phyloP scores from a whole-genome alignment of 441 rosid species.

The Erodium texanum region DNA sequence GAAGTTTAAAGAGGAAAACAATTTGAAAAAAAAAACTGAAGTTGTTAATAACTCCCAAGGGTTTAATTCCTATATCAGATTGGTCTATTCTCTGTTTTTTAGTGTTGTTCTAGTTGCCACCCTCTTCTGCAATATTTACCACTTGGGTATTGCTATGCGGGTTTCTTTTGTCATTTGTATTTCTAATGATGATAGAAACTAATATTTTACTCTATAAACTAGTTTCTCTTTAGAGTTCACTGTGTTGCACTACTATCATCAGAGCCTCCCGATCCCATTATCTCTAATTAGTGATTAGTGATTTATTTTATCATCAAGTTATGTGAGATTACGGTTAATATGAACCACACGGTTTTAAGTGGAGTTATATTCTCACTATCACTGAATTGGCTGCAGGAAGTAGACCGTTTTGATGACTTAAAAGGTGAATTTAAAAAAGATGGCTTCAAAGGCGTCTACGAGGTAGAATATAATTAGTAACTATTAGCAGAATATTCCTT shows the following conservation, averaged over 20 bases:
- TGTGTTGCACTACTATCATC: background rate
- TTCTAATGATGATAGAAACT: no score
- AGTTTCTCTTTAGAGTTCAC: background rate
- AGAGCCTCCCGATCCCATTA: background rate
- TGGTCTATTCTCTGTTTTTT: background rate
- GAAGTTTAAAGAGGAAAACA: background rate
- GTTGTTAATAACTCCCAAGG: background rate
- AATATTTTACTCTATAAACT: background rate
- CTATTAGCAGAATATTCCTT: background rate
- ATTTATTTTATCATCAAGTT: background rate
- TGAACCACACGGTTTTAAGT: background rate
- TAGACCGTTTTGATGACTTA: constrained; percentile 73
- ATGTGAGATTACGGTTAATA: background rate
- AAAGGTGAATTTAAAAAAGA: constrained; percentile 39
- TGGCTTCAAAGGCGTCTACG: constrained; percentile 74
- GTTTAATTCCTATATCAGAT: background rate
- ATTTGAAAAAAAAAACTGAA: background rate
- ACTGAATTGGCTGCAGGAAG: constrained; percentile 52
- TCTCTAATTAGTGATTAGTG: background rate
- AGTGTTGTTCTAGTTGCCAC: background rate
- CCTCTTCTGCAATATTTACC: background rate
- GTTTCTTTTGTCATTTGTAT: no score
- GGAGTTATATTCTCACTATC: constrained; percentile 9
- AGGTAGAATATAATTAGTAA: constrained; percentile 36
- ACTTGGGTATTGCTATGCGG: background rate